Evolutionary conservation across 768 basidiomycete genomes (phyloP), one percentile per base, ranked within the genome.

Genomic region (Pholiota molesta): DNA sequence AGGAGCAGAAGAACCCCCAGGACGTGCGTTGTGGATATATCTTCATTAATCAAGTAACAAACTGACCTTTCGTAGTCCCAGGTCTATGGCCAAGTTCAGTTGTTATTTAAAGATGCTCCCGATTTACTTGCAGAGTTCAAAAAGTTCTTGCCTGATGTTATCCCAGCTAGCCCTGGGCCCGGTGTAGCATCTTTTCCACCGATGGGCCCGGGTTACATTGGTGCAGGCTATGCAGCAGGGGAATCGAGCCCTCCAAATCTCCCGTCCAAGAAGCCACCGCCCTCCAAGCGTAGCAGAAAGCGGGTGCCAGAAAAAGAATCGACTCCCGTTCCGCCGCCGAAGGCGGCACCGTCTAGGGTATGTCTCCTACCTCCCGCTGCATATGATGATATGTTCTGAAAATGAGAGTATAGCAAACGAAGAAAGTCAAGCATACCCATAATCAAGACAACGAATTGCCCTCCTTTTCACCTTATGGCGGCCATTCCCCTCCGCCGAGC

Each of bases 101-200:
- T 82, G 69, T 79, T 95, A 52, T 94, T 95, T 78, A 89, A 90
- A 72, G 88, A 91, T 66, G 88, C 90, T 1, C 89, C 86, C 3
- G 93, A 95, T 65, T 79, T 95, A 61, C 74, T 94, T 60, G 83
- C 82, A 11, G 92, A 93, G 69, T 94, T 94, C 79, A 90, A 88
- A 68, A 88, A 87, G 66, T 94, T 94, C 67, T 75, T 94, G 6
- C 91, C 91, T 6, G 89, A 91, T 61, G 83, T 80, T 8, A 79
- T 80, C 31, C 78, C 80, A 4, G 73, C 77, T 19, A 70, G 73
- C 11, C 74, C 77, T n/a, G 72, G 77, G 0, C 76, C 75, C 28
- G 78, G 80, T 26, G 70, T 81, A 7, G 75, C 77, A n/a, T 82
- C 87, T 55, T 71, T 86, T 55, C 82, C 86, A 9, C 47, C 84